A percentile compares a stretch with the other conserved stretches of the same genome.
phyloP scores from a whole-genome alignment of 208 protist species.

The Trypanosoma lewisi region DNA sequence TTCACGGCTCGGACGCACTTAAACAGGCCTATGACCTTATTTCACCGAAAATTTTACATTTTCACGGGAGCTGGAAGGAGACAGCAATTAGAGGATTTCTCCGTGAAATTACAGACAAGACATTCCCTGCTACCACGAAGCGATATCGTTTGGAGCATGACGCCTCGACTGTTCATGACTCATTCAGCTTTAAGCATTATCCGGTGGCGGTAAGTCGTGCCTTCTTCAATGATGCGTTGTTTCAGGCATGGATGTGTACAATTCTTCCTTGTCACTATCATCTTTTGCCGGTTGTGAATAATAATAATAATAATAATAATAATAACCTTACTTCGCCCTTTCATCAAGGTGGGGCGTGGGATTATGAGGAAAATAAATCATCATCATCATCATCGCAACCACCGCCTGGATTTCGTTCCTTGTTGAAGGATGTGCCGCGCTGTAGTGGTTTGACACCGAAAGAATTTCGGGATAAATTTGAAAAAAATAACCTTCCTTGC shows the following conservation, averaged over 20 bases:
- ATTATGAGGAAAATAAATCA: background rate
- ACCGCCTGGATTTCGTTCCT: conserved; percentile 45
- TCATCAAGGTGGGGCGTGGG: conserved; percentile 22
- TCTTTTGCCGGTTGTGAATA: conserved; percentile 27
- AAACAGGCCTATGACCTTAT: conserved; percentile 68
- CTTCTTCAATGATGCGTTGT: conserved; percentile 83
- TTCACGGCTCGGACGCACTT: conserved; percentile 80
- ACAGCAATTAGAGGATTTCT: conserved; percentile 66
- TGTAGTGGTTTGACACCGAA: conserved; percentile 47
- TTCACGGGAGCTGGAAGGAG: conserved; percentile 73
- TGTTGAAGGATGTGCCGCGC: conserved; percentile 61
- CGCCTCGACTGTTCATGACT: background rate
- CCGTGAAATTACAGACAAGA: conserved; percentile 7
- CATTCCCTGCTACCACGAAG: conserved; percentile 19
- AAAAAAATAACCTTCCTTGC: conserved; percentile 66
- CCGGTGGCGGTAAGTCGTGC: conserved; percentile 53
- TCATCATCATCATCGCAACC: background rate
- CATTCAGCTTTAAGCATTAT: conserved; percentile 24
- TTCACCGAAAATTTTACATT: conserved; percentile 54
- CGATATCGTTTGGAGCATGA: conserved; percentile 8
- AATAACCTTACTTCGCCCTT: too few species aligned
- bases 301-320: background rate
- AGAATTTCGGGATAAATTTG: conserved; percentile 71
- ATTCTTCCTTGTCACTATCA: conserved; percentile 78
- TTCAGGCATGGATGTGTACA: conserved; percentile 89